phyloP scores from a whole-genome alignment of 2,329 filamentous ascomycete species.

The Dendrostoma leiphaemia region DNA sequence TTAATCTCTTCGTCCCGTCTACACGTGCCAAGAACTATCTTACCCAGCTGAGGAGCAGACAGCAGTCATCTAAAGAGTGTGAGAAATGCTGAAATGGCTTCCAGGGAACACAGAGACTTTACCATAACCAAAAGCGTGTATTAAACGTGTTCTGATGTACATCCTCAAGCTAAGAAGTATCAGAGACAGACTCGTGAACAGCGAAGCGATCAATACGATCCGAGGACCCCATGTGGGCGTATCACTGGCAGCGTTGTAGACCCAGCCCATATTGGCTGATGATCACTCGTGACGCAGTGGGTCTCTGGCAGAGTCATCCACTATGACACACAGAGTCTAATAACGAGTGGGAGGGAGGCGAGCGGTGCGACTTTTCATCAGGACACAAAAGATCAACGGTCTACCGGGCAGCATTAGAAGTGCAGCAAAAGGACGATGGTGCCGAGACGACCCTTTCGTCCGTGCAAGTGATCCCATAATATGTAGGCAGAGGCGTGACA shows the following conservation, averaged over 20 bases:
- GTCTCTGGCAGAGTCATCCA: neutral
- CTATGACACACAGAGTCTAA: neutral
- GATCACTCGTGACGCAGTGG: too few relatives aligned
- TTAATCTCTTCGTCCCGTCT: neutral
- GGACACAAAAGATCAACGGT: neutral
- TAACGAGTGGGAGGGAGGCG: too few relatives aligned
- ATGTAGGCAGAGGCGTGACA: neutral
- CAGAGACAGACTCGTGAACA: neutral
- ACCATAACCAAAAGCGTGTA: slow-evolving; percentile 1
- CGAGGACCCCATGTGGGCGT: slow-evolving; percentile 2
- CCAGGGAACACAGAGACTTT: neutral
- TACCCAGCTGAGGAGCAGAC: slow-evolving; percentile 1
- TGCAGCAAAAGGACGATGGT: too few relatives aligned
- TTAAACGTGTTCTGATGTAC: neutral
- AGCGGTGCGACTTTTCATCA: too few relatives aligned
- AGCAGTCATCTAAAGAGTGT: neutral
- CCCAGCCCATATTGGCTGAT: neutral
- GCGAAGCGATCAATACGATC: neutral
- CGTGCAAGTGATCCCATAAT: too few relatives aligned
- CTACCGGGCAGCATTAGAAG: too few relatives aligned
- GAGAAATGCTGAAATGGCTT: neutral
- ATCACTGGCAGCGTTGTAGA: neutral
- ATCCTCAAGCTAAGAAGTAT: neutral
- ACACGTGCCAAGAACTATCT: neutral
- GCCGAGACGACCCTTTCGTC: neutral